Evolutionary conservation across 495 filamentous ascomycete genomes (phyloP), one percentile per base, ranked within the genome.

Genomic region (Cairneyella variabilis): DNA sequence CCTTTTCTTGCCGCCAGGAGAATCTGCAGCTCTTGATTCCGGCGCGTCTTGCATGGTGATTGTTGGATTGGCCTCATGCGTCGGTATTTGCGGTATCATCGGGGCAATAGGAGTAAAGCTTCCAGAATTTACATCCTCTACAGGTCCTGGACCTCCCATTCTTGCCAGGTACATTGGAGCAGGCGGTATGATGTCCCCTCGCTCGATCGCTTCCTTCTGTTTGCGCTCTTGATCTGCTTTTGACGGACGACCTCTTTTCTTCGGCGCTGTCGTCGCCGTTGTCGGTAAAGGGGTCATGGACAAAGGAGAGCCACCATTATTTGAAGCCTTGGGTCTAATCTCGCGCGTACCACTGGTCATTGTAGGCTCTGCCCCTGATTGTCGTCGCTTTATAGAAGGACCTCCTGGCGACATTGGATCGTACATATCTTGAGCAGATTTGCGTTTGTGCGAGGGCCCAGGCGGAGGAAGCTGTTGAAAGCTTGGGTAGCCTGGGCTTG

Each of bases 221-320:
- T 74, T 70, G 18, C 72, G 69, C 53, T 82, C 77, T 3, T 71
- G 65, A 49, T 82, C 80, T 44, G 72, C 74, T 63, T 83, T 83
- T 56, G 72, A 79, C 44, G 80, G 80, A 11, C 80, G 73, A 14
- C 80, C 80, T 38, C 83, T 73, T 53, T 77, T 80, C 71, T 85
- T 84, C 49, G 76, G 76, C 30, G 73, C 74, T 11, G 45, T 39
- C 8, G 21, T 74, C 17, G 48, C 12, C 5, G 30, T 23, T 43
- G 48, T 23, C 39, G 48, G 27, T n/a, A 27, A 11, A 17, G 51
- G 47, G n/a, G 39, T 14, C 7, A 59, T 54, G 5, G 53, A 22
- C 17, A 25, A 20, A 7, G 56, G 56, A 26, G 61, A 60, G 17
- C 50, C 57, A 12, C 16, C 16, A 44, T 44, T 44, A 27, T 61